Base-by-base conservation (phyloP, 768 basidiomycete genomes). In the Dentipellis fragilis region DNA sequence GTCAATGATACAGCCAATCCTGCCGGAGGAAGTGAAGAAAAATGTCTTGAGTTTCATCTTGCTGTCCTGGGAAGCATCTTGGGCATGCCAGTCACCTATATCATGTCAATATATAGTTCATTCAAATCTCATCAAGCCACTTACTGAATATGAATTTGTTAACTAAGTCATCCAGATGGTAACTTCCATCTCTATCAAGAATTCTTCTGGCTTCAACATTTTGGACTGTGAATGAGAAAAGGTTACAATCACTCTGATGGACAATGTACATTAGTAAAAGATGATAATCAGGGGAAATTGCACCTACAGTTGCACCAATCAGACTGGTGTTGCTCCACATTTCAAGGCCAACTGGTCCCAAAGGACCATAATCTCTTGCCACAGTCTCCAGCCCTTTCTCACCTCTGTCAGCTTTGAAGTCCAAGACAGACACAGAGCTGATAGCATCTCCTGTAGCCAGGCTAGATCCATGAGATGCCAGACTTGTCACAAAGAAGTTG, bases 401-500 rank as follows among this genome's bases (percentile, higher is more conserved):
- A 87, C 65, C 57, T 72, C 74, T 3, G 66, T 45, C 10, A 70
- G 62, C 58, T 16, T 54, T 42, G 51, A 86, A 67, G 55, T 77
- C 76, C 35, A 94, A 71, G 23, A 91, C 60, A 2, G 90, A 85
- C 16, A 94, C 75, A 0, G 91, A 92, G 65, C 80, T 82, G 23
- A 94, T 78, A 8, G 84, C 82, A 64, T 96, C 93, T 37, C 88
- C 89, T n/a, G 83, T 77, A 16, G 88, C 69, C 22, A 95, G 66
- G 48, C 69, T 71, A 57, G 82, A 69, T 2, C 72, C 76, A 49
- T 75, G 76, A 3, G 80, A 71, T 0, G 78, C 80, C 19, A 96
- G 69, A 54, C 80, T 83, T 4, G 79, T 81, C 29, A 93, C 81
- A 55, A 88, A 58, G 69, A 93, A 93, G 54, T 89, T 92, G 65